These are phyloP conservation scores for Cutaneotrichosporon dermatis DNA, from an alignment of 1,284 basidiomycete genomes.

Conservation along the genomic window DNA sequence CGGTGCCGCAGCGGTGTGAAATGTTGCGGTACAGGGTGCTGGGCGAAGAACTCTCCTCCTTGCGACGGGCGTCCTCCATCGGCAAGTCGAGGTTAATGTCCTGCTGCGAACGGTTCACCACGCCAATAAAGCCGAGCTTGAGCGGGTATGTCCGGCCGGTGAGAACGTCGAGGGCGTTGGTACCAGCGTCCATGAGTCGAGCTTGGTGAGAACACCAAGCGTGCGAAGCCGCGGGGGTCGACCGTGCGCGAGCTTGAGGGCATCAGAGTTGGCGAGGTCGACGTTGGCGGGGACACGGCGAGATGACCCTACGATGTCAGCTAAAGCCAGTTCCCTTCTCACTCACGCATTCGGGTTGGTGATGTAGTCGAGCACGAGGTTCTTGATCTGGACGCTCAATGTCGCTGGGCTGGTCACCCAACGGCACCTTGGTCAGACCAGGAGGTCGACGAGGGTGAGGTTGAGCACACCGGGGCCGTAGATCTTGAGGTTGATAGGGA, in stretches of 20 bases:
- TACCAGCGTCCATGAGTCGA: slow-evolving; percentile 99
- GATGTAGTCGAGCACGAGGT: slow-evolving; percentile 89
- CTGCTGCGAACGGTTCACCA: slow-evolving; percentile 95
- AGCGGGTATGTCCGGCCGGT: slow-evolving; percentile 95
- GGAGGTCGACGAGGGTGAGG: slow-evolving; percentile 91
- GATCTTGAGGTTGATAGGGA: slow-evolving; percentile 91
- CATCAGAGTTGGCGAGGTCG: slow-evolving; percentile 96
- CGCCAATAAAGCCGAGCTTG: slow-evolving; percentile 95
- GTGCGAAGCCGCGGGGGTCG: slow-evolving; percentile 92
- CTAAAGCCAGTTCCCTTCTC: neutral
- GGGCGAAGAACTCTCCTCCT: slow-evolving; percentile 89
- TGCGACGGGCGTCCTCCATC: slow-evolving; percentile 76
- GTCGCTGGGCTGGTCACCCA: slow-evolving; percentile 66
- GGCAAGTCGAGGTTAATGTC: slow-evolving; percentile 90
- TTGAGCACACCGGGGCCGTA: slow-evolving; percentile 94
- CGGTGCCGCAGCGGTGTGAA: slow-evolving; percentile 96
- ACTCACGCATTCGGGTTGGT: slow-evolving; percentile 89
- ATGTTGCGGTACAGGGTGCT: slow-evolving; percentile 93
- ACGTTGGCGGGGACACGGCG: slow-evolving; percentile 93
- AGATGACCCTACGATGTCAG: slow-evolving; percentile 71
- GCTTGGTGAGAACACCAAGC: slow-evolving; percentile 92
- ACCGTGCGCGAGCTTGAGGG: slow-evolving; percentile 92
- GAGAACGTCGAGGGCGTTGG: slow-evolving; percentile 92
- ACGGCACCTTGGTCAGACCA: slow-evolving; percentile 88
- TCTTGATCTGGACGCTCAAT: slow-evolving; percentile 97